Evolutionary conservation across 2,329 filamentous ascomycete genomes (phyloP).

Genomic region (Aspergillus brunneoviolaceus): DNA sequence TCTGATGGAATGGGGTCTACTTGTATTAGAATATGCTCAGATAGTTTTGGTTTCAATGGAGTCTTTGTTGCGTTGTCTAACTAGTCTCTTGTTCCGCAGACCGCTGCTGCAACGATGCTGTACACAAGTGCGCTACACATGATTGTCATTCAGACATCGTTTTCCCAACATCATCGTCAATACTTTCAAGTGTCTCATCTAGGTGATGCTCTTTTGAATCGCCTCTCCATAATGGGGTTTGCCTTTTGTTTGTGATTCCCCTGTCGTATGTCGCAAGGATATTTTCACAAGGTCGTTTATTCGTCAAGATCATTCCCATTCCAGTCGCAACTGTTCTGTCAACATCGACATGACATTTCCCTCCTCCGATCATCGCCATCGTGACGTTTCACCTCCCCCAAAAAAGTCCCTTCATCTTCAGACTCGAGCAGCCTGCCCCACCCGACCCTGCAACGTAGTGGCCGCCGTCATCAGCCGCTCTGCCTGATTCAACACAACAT

Average conservation of each 20-base stretch:
- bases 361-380: background rate
- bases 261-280: too few species aligned
- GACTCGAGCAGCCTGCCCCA: background rate
- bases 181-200: too few species aligned
- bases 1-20: background rate
- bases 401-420: background rate
- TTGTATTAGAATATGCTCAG: background rate
- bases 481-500: background rate
- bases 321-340: background rate
- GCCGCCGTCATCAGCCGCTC: slow-evolving; percentile 7
- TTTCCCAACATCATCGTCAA: background rate
- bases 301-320: background rate
- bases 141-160: background rate
- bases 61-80: background rate
- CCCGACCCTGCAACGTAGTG: background rate
- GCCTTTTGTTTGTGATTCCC: background rate
- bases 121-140: background rate
- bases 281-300: too few species aligned
- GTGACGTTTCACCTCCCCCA: background rate
- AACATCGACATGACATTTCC: background rate
- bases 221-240: background rate
- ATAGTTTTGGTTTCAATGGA: background rate
- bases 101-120: background rate
- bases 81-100: background rate
- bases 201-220: background rate